Base-by-base conservation (phyloP, 1,139 yeast species). In the Suhomyces choctaworum region DNA sequence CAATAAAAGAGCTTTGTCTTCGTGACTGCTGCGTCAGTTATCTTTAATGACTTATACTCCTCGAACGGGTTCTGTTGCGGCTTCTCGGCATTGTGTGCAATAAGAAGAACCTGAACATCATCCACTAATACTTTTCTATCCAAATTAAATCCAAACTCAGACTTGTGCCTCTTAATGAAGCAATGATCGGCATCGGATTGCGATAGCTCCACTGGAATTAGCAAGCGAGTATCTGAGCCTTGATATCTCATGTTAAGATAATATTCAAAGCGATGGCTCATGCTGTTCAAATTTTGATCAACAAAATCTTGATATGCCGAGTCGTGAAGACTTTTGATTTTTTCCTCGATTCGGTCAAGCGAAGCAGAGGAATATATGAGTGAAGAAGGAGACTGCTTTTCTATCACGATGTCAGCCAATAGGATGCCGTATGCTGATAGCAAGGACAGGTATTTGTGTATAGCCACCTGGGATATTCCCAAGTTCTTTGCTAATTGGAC, bases 201-300 rank as follows among this genome's bases (percentile, higher is more conserved):
- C 4, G 49, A 54, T 4, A 45, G 50, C 1, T 20, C 27, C 21
- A 53, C 53, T 3, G 59, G 60, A 23, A 86, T 78, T 81, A 89
- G 82, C 44, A 90, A 66, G 29, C 83, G 82, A 3, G 96, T 83
- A 53, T 89, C 97, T 12, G 96, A 83, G 5, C 97, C 97, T 42
- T 79, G 78, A 56, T 86, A 90, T 50, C 94, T 73, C 71, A 90
- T 66, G 54, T 89, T 89, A 45, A 88, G 64, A 47, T 75, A 85
- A 21, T 75, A 73, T 50, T 88, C 95, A 36, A 73, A 65, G 32
- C 51, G 44, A 9, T 68, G 58, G 3, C 41, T 34, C 32, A 56
- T 56, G 2, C 39, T 48, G 5, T 52, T 42, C 41, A 66, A 56
- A 9, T 54, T 51, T 41, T 67, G 73, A 4, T 51, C 59, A 12